Conservation (phyloP, 2,329 filamentous ascomycete species). For the Dothideomycetidae sp. region DNA sequence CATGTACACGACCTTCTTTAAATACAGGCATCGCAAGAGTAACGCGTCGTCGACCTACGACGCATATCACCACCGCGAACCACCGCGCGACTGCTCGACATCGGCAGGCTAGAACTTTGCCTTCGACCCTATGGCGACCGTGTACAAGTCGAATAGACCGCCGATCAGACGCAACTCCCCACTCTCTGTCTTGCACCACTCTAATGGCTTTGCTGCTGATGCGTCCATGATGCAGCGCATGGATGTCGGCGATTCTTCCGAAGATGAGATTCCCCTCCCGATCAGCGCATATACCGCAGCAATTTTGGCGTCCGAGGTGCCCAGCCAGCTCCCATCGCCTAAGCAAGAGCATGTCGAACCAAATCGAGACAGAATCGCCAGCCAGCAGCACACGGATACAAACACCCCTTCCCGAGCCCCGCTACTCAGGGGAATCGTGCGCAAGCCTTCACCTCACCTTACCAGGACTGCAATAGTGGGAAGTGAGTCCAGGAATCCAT, state of each 20-base stretch:
- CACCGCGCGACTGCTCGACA: constrained; percentile 3
- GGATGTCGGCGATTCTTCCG: constrained; percentile 68
- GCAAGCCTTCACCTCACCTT: constrained; percentile 20
- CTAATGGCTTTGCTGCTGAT: constrained; percentile 31
- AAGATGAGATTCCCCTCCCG: constrained; percentile 78
- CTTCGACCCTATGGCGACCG: constrained; percentile 9
- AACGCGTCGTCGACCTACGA: constrained; percentile 7
- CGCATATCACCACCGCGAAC: constrained; percentile 1
- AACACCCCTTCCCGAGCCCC: constrained; percentile 24
- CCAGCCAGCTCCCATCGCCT: constrained; percentile 42
- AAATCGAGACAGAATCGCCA: constrained; percentile 18
- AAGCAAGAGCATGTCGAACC: constrained; percentile 28
- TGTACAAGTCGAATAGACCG: constrained; percentile 15
- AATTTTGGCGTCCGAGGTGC: constrained; percentile 47
- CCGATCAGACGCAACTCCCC: constrained; percentile 32
- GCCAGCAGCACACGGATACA: constrained; percentile 16
- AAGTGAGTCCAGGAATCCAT: constrained; percentile 18
- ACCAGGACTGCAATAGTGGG: constrained; percentile 12
- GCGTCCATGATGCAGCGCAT: constrained; percentile 35
- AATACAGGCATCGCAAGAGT: constrained; percentile 3
- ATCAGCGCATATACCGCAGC: constrained; percentile 89
- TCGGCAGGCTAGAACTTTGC: constrained; percentile 7
- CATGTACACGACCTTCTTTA: constrained; percentile 11
- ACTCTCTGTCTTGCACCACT: constrained; percentile 29
- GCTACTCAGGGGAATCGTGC: constrained; percentile 22